Evolutionary conservation across 2,329 filamentous ascomycete species (phyloP).

Genomic region (Phialocephala sp.): DNA sequence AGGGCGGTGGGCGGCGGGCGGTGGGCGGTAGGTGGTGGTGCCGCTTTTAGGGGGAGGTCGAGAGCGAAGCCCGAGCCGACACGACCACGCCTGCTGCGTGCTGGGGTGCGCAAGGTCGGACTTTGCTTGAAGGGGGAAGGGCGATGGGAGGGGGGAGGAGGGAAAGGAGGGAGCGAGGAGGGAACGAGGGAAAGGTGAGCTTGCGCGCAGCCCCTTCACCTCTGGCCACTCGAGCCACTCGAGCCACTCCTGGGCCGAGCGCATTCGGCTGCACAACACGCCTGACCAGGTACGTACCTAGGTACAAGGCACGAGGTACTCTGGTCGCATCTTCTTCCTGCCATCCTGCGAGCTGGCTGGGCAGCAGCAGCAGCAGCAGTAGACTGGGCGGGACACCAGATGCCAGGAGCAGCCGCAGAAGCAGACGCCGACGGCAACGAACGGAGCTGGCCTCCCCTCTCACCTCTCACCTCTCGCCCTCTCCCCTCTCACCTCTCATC

Average conservation of each 20-base stretch:
- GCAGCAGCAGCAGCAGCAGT: too few species aligned
- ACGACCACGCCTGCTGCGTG: neutral
- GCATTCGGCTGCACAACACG: conserved; percentile 4
- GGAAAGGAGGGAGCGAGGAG: neutral
- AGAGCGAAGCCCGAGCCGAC: conserved; percentile 8
- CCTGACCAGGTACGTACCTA: neutral
- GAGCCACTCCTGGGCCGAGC: conserved; percentile 3
- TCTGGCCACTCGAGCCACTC: neutral
- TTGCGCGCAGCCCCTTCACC: too few species aligned
- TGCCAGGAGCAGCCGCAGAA: neutral
- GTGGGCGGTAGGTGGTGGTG: neutral
- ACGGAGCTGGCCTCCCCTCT: neutral
- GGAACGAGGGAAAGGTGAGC: too few species aligned
- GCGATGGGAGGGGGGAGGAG: neutral
- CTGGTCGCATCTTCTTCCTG: neutral
- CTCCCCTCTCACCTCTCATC: neutral
- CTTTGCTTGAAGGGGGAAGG: neutral
- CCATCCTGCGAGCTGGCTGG: too few species aligned
- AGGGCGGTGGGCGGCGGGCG: neutral
- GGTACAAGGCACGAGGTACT: neutral
- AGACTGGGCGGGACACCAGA: too few species aligned
- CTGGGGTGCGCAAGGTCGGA: neutral
- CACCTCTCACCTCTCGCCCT: neutral
- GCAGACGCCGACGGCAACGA: conserved; percentile 10
- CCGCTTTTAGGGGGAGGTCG: neutral